phyloP scores from a whole-genome alignment of 1,139 yeast species.

The Magnusiomyces ingens region DNA sequence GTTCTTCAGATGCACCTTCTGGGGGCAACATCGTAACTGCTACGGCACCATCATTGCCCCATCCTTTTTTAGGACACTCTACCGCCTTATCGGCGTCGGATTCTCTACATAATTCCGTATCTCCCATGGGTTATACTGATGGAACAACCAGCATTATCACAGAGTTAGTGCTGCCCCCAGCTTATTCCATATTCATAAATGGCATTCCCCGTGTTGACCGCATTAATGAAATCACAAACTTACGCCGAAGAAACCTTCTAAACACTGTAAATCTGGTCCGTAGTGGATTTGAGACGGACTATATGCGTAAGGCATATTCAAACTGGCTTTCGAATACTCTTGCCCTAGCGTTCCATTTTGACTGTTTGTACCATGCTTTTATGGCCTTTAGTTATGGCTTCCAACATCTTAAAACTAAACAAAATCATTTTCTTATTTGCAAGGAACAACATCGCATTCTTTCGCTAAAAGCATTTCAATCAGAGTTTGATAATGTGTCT shows the following conservation, averaged over 20 bases:
- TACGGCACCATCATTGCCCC: not conserved
- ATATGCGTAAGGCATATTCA: constrained; percentile 26
- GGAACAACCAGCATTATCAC: not conserved
- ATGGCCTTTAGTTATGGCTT: constrained; percentile 30
- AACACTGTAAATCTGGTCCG: constrained; percentile 11
- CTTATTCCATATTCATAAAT: not conserved
- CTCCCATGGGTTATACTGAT: not conserved
- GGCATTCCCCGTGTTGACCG: constrained; percentile 3
- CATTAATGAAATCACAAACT: constrained; percentile 8
- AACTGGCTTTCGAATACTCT: constrained; percentile 27
- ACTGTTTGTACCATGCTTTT: constrained; percentile 29
- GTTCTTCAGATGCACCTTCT: not conserved
- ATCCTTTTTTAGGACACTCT: not conserved
- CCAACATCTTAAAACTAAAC: constrained; percentile 23
- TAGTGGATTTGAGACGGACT: constrained; percentile 30
- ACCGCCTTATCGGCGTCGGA: not conserved
- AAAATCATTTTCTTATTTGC: constrained; percentile 17
- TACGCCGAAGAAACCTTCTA: constrained; percentile 10
- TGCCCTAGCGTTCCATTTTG: constrained; percentile 22
- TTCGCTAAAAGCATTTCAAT: constrained; percentile 27
- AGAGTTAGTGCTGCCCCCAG: not conserved
- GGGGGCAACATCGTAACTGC: not conserved
- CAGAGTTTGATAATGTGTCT: constrained; percentile 20
- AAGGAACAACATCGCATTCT: constrained; percentile 27
- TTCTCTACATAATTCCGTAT: not conserved